phyloP scores from a whole-genome alignment of 768 basidiomycete species.

The Lactarius sanguifluus region DNA sequence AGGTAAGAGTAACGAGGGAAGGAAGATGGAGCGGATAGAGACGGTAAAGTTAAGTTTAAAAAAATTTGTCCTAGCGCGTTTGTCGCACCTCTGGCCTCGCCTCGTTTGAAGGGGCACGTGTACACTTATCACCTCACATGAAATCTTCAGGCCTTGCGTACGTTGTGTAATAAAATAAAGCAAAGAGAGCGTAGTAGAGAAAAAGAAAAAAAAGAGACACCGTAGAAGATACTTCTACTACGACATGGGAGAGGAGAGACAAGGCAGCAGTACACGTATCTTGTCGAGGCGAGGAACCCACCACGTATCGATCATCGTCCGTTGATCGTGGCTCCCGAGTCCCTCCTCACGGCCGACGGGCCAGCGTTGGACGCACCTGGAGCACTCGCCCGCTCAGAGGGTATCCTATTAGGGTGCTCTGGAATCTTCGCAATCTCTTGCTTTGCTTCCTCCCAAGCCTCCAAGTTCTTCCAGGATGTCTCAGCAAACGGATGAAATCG shows the following conservation, averaged over 20 bases:
- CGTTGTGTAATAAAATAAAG: slow-evolving; percentile 2
- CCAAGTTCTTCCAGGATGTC: slow-evolving; percentile 68
- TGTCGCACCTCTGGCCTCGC: neutral
- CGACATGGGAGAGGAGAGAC: slow-evolving; percentile 1
- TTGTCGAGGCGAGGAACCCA: neutral
- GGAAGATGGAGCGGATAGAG: neutral
- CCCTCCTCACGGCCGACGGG: slow-evolving; percentile 48
- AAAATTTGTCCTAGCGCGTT: neutral
- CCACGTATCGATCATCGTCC: slow-evolving; percentile 42
- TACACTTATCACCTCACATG: neutral
- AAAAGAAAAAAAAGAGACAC: neutral
- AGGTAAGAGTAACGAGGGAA: neutral
- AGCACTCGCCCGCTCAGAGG: slow-evolving; percentile 41
- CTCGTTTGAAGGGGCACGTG: neutral
- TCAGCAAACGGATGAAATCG: slow-evolving; percentile 6
- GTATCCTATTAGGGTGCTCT: slow-evolving; percentile 77
- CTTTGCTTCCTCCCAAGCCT: slow-evolving; percentile 96
- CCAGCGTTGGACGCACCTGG: slow-evolving; percentile 12
- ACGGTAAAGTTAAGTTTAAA: neutral
- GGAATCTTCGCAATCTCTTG: slow-evolving; percentile 89
- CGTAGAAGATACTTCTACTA: slow-evolving; percentile 12
- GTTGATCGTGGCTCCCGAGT: slow-evolving; percentile 71
- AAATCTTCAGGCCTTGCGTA: neutral
- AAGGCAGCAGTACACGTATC: neutral
- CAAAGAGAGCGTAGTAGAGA: neutral